These are phyloP conservation scores for Trametes pubescens DNA, from an alignment of 1,284 basidiomycete species.

Conservation along the genomic window DNA sequence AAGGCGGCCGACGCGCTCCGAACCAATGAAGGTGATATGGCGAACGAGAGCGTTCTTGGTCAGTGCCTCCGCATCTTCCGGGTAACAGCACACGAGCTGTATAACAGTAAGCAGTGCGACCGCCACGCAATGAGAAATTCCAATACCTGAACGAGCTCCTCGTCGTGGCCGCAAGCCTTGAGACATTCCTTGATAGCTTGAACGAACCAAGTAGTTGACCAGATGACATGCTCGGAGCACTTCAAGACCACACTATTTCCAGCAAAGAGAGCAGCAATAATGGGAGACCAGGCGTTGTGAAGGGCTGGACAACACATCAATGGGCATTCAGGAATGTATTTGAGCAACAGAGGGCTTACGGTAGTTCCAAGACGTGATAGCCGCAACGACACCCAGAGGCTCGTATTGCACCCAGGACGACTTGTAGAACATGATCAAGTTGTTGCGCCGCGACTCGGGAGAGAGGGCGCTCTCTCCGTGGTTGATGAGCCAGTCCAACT, in stretches of 20 bases:
- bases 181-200: constrained; percentile 80
- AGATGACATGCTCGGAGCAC: constrained; percentile 92
- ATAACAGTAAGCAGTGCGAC: neutral
- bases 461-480: constrained; percentile 80
- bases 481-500: constrained; percentile 87
- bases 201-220: constrained; percentile 87
- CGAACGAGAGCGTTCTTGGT: constrained; percentile 85
- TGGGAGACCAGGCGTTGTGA: constrained; percentile 94
- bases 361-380: constrained; percentile 95
- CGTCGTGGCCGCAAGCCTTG: constrained; percentile 79
- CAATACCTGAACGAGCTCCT: constrained; percentile 80
- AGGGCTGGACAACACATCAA: constrained; percentile 62
- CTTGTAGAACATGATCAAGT: constrained; percentile 89
- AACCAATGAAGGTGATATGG: constrained; percentile 92
- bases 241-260: constrained; percentile 94
- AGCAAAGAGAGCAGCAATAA: constrained; percentile 88
- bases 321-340: neutral
- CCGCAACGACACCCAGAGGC: constrained; percentile 93
- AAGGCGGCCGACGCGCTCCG: constrained; percentile 87
- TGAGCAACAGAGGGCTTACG: constrained; percentile 55
- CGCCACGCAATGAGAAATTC: neutral
- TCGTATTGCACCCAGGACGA: constrained; percentile 85
- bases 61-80: constrained; percentile 84
- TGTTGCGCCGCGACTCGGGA: constrained; percentile 76
- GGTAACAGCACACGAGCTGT: constrained; percentile 86